Evolutionary conservation across 1,284 basidiomycete species (phyloP), one percentile per base, ranked within the genome.

Genomic region (Trametes hirsuta): DNA sequence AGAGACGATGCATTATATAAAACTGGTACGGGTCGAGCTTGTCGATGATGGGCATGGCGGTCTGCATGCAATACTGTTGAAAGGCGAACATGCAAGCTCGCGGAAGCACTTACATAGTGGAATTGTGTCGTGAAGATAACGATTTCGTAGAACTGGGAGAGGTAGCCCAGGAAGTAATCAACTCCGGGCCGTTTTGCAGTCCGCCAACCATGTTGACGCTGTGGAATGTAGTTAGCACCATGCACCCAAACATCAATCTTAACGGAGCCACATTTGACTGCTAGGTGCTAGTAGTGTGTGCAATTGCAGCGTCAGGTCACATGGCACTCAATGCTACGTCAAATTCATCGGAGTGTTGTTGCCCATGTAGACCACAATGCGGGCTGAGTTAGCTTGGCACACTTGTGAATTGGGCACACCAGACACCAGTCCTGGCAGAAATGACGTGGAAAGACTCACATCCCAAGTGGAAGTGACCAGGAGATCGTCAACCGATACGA

Each of bases 81-180:
- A 39, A 22, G 12, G 14, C 35, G 21, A 12, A 36, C 18, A n/a
- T 24, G 9, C 51, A 24, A 36, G 24, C 35, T n/a, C 52, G 44
- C 37, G 41, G 21, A 4, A 41, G 30, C 30, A 34, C 92, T 59
- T 68, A 95, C 95, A 75, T 97, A 98, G 68, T 86, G 82, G 54
- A 94, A 87, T 77, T 98, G 95, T 9, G 88, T 85, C 12, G 96
- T 98, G 80, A 98, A 99, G 56, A 99, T 81, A 22, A 99, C 96
- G 63, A 99, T 88, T 79, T 99, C 97, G 76, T 95, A 99, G 77
- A 98, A 98, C 71, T 98, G 96, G 0, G 94, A 95, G 45, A 99
- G 84, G 75, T 99, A 98, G 36, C 87, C 95, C 51, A 99, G 81
- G 84, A 98, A 99, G 77, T 98, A 98, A 74, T 99, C 97, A 9